phyloP scores from a whole-genome alignment of 805 yeast genomes.

The Millerozyma miso region DNA sequence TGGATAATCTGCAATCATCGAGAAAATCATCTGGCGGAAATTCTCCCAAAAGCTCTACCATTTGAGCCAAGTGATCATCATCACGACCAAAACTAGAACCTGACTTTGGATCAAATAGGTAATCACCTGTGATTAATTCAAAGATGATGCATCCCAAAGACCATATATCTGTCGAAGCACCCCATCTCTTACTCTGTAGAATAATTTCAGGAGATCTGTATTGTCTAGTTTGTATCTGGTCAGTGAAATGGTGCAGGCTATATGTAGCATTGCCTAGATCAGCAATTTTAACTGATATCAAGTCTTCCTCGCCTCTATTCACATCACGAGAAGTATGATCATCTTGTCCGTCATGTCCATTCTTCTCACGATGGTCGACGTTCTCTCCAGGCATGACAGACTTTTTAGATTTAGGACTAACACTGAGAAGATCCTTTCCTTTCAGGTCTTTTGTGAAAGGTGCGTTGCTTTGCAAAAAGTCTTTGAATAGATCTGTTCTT shows the following conservation, averaged over 20 bases:
- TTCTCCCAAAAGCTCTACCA: constrained; percentile 48
- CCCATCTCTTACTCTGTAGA: constrained; percentile 46
- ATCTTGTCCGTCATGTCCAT: not conserved
- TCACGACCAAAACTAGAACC: constrained; percentile 47
- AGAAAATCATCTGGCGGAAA: constrained; percentile 40
- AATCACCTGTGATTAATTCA: constrained; percentile 60
- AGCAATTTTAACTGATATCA: constrained; percentile 65
- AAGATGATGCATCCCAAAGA: constrained; percentile 55
- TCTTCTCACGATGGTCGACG: not conserved
- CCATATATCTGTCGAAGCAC: constrained; percentile 61
- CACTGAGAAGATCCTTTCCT: not conserved
- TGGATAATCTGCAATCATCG: constrained; percentile 32
- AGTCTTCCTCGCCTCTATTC: not conserved
- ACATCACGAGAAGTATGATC: not conserved
- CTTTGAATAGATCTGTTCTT: constrained; percentile 17
- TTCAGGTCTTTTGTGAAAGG: not conserved
- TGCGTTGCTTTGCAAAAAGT: constrained; percentile 3
- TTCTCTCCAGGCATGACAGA: not conserved
- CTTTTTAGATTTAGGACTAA: constrained; percentile 3
- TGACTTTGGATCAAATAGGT: constrained; percentile 55
- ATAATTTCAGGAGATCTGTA: constrained; percentile 81
- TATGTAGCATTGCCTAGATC: constrained; percentile 93
- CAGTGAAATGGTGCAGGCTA: constrained; percentile 73
- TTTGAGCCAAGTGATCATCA: constrained; percentile 63
- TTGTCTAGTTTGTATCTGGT: constrained; percentile 89